phyloP scores from a whole-genome alignment of 2,329 filamentous ascomycete genomes.

The Colletotrichum trifolii region DNA sequence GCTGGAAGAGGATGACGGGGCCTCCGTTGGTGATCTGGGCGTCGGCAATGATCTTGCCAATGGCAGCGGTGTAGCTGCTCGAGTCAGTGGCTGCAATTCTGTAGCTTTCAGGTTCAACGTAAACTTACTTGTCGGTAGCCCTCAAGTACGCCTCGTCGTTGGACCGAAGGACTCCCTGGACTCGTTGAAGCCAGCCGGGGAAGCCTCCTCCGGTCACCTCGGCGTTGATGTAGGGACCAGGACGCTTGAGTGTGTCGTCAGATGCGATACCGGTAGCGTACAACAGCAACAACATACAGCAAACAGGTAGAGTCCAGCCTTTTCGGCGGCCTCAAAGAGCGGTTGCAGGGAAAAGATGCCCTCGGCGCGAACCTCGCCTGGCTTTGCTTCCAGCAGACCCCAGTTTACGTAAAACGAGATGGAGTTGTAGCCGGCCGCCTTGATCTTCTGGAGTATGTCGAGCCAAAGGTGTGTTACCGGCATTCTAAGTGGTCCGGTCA shows the following conservation, averaged over 20 bases:
- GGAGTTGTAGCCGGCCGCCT: conserved; percentile 76
- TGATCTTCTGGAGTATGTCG: conserved; percentile 80
- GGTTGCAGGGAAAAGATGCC: conserved; percentile 75
- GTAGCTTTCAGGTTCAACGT: background rate
- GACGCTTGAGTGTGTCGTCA: conserved; percentile 46
- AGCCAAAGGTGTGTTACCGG: conserved; percentile 58
- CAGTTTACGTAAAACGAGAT: conserved; percentile 80
- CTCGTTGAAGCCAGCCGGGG: conserved; percentile 76
- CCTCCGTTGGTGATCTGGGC: conserved; percentile 81
- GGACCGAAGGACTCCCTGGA: conserved; percentile 69
- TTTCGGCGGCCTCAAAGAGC: conserved; percentile 75
- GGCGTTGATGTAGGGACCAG: conserved; percentile 77
- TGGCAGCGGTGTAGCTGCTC: conserved; percentile 64
- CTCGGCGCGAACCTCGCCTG: conserved; percentile 71
- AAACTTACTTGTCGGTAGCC: conserved; percentile 67
- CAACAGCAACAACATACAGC: conserved; percentile 49
- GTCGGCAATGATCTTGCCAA: conserved; percentile 71
- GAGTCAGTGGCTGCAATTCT: background rate
- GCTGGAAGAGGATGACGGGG: conserved; percentile 76
- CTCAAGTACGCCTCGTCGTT: conserved; percentile 65
- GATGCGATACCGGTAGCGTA: too few species aligned
- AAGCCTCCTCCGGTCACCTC: conserved; percentile 77
- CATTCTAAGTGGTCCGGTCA: conserved; percentile 36
- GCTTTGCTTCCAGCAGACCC: conserved; percentile 76
- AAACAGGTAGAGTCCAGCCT: conserved; percentile 77